Base-by-base conservation (phyloP, 306 rosid genomes). In the Fragaria nilgerrensis region DNA sequence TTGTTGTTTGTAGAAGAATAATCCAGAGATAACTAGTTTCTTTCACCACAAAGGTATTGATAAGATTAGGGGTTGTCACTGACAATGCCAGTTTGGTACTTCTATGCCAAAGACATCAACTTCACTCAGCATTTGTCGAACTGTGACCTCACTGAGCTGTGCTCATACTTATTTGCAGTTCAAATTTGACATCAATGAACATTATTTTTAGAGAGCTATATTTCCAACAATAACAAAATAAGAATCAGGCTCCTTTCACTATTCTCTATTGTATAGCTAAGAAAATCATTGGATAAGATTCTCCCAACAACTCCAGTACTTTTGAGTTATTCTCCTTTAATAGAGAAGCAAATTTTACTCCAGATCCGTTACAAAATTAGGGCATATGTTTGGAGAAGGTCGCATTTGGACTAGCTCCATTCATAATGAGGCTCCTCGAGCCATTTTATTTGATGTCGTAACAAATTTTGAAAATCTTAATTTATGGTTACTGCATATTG, bases 11-110 rank as follows among this genome's bases (percentile, higher is more conserved):
- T 71, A 43, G 10, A 70, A 25, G 67, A 62, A 75, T 71, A 68
- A 15, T 70, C 80, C 80, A 78, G 65, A 62, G 20, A 5, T 27
- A 62, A 23, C 82, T 36, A 22, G 82, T 71, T 78, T 78, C 81
- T 59, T 45, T 62, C 64, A 22, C 41, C 65, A 15, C 65, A 15
- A 72, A 79, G 25, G 67, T 4, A 14, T 64, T 39, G 25, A 27
- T 32, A 32, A 32, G 19, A 62, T 49, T n/a, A 20, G 47, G 8
- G 68, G 20, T 23, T 22, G 7, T 65, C 36, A 34, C 7, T 36
- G 76, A 52, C 64, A 34, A 20, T n/a, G 76, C 68, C 41, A 62
- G 4, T 29, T 29, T 62, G 41, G 5, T 59, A 59, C 9, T 23
- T 23, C 20, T 29, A 8, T 58, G 34, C 64, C 64, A 23, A 23